These are phyloP conservation scores for Cucurbita maxima DNA, from an alignment of 306 rosid genomes.

Conservation along the genomic window DNA sequence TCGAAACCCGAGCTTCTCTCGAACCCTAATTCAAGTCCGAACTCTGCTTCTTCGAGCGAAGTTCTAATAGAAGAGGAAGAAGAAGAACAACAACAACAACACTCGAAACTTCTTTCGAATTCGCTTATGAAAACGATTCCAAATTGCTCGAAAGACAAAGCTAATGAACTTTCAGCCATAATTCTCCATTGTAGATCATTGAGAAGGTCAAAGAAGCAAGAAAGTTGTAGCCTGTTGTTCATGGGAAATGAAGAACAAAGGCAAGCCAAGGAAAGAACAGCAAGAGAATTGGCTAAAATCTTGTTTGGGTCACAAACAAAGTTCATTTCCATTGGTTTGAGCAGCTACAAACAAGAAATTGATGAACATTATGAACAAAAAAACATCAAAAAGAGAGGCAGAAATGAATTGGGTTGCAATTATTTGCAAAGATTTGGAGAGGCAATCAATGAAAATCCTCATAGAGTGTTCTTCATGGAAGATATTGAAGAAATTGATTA, in stretches of 20 bases:
- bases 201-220: constrained; percentile 11
- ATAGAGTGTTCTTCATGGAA: constrained; percentile 69
- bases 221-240: constrained; percentile 59
- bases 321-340: constrained; percentile 31
- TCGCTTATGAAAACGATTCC: constrained; percentile 37
- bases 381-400: constrained; percentile 33
- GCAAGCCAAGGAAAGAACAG: constrained; percentile 45
- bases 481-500: constrained; percentile 48
- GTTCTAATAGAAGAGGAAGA: constrained; percentile 32
- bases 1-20: constrained; percentile 76
- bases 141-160: constrained; percentile 23
- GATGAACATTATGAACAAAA: constrained; percentile 14
- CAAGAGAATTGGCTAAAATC: constrained; percentile 58
- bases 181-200: constrained; percentile 52
- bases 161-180: constrained; percentile 37
- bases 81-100: constrained; percentile 18
- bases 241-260: constrained; percentile 26
- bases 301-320: constrained; percentile 51
- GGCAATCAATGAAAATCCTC: constrained; percentile 68
- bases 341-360: constrained; percentile 23
- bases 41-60: constrained; percentile 85
- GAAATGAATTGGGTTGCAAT: constrained; percentile 34
- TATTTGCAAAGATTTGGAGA: constrained; percentile 55
- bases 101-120: constrained; percentile 14
- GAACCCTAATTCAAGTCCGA: constrained; percentile 81